A percentile compares a stretch with the other conserved stretches of the same genome.
These are phyloP conservation scores for Lepidium aucheri DNA, from an alignment of 345 rosid genomes.

Conservation along the genomic window DNA sequence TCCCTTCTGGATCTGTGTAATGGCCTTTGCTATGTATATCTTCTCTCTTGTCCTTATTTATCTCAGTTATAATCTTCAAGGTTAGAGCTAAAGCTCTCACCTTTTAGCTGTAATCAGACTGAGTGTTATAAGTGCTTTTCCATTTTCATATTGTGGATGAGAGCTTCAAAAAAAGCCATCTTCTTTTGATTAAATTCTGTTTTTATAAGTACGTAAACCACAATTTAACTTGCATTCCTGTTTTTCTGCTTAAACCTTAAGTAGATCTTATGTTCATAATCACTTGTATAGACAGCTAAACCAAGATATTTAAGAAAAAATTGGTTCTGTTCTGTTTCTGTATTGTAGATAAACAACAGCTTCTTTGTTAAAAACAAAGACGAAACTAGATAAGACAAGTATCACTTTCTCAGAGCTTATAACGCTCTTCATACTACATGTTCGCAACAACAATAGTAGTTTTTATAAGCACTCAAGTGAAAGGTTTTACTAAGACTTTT, in stretches of 20 bases:
- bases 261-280: not conserved
- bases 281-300: not conserved
- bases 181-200: not conserved
- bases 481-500: not conserved
- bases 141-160: not conserved
- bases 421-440: not conserved
- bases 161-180: conserved; percentile 7
- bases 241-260: not conserved
- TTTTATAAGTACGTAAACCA: not conserved
- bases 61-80: conserved; percentile 16
- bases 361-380: not conserved
- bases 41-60: conserved; percentile 28
- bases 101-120: not conserved
- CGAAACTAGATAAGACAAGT: not conserved
- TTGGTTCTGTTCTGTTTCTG: not conserved
- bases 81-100: not conserved
- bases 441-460: not conserved
- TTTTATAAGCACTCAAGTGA: not conserved
- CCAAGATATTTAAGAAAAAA: not conserved
- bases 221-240: not conserved
- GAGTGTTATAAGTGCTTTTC: not conserved
- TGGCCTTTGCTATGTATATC: conserved; percentile 23
- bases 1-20: conserved; percentile 19
- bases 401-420: not conserved
- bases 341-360: not conserved